Evolutionary conservation across 257 asterid species (phyloP).

Genomic region (Perilla frutescens): DNA sequence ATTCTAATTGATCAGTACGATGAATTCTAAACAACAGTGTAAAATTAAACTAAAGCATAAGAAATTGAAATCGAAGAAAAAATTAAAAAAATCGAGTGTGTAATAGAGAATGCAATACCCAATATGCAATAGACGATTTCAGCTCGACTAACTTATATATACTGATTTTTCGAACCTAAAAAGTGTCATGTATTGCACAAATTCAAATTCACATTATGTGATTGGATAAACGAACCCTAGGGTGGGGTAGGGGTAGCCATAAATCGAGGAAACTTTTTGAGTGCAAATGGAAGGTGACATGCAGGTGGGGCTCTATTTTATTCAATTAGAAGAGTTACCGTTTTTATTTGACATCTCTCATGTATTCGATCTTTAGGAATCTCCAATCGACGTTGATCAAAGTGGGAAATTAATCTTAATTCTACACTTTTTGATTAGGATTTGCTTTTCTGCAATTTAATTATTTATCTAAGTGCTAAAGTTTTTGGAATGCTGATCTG

Average conservation of each 20-base stretch:
- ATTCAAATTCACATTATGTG: neutral
- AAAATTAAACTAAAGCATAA: too few species aligned
- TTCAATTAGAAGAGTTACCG: neutral
- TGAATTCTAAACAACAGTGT: too few species aligned
- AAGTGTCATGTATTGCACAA: too few species aligned
- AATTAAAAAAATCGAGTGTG: too few species aligned
- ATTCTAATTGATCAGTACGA: too few species aligned
- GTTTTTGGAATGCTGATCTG: too few species aligned
- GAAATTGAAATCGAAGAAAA: too few species aligned
- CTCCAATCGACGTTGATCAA: constrained; percentile 19
- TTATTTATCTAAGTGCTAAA: too few species aligned
- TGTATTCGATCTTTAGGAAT: constrained; percentile 13
- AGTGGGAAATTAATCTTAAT: constrained; percentile 29
- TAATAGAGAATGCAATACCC: too few species aligned
- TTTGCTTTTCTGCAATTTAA: neutral
- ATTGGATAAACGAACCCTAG: neutral
- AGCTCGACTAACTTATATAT: too few species aligned
- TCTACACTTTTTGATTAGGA: neutral
- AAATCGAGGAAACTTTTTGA: constrained; percentile 3
- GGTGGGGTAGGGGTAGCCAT: neutral
- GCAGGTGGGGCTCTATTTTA: neutral
- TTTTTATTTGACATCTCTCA: neutral
- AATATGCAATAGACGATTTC: too few species aligned
- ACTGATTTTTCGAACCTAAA: too few species aligned
- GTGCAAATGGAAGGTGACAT: constrained; percentile 37